Evolutionary conservation across 2,329 filamentous ascomycete species (phyloP), one percentile per base, ranked within the genome.

Genomic region (Aurifilum marmelostoma): DNA sequence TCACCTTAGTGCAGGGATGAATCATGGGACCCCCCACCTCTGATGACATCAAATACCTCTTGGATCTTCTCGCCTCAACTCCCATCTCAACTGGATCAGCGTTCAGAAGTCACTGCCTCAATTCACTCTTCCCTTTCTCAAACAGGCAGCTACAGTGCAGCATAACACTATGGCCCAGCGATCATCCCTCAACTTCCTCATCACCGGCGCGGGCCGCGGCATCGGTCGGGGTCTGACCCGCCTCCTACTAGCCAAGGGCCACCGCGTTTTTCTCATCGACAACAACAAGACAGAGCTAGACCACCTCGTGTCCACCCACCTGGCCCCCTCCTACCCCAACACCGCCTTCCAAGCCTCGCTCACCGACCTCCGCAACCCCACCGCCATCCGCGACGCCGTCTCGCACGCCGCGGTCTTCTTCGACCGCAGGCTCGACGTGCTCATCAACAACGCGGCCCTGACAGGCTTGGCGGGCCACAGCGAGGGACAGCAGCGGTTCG

Each of bases 161-260:
- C n/a, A n/a, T n/a, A 9, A 24, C 43, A 59, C 6, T 12, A 58
- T 66, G 52, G 7, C 37, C 27, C 64, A 47, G 12, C 54, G 39
- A 43, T 9, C 52, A n/a, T 59, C 69, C 8, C 69, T 71, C n/a
- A 60, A 69, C 34, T 66, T 71, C 70, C 83, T 92, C 72, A 83
- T 92, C 78, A 92, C 89, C 27, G 89, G 87, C 58, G 81, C 86
- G 64, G 88, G 88, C 67, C 88, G 89, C 47, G 90, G 90, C 69
- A 92, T 92, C 74, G 89, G 89, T 39, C 81, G 83, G 64, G 88
- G 88, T 67, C 89, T 90, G 64, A 89, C 89, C 72, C 83, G 69
- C 52, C 76, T 78, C 1, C 77, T 83, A 7, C 76, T 83, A 32
- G 70, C 73, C 47, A 74, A 74, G 37, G 79, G 79, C 67, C 79